Evolutionary conservation across 2,329 filamentous ascomycete genomes (phyloP), one percentile per base, ranked within the genome.

Genomic region (Fusarium anguioides): DNA sequence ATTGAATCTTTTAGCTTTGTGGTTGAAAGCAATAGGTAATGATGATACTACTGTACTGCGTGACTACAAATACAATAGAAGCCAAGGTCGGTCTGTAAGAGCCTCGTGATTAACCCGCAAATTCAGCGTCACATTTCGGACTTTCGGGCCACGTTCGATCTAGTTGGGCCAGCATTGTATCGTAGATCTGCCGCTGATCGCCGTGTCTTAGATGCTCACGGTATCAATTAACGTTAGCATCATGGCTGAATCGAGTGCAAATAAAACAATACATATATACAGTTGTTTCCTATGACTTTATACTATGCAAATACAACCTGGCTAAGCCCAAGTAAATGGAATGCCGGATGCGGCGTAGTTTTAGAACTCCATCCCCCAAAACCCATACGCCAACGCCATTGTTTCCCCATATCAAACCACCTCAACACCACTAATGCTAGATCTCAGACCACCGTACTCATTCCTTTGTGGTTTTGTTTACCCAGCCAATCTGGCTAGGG

Each of bases 141-240:
- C 41, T 31, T 46, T 27, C 20, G 37, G 58, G 61, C 62, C 63
- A 58, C 46, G 60, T 39, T 61, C 39, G 55, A 61, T 62, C 47
- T 50, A 18, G 12, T 36, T 23, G 18, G 45, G 9, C 48, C 23
- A 46, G 35, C 46, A 52, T 49, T n/a, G 15, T 29, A 58, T 68
- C 60, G 55, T 66, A 68, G 65, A 68, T 68, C 65, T 69, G 44
- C 60, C 44, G 39, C 40, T 51, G 36, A 66, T 54, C 52, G 39
- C 35, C 56, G 47, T 50, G 53, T 53, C 39, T 66, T 53, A 29
- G 49, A 62, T 42, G 47, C 21, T 53, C 45, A 53, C 11, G 33
- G 21, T 21, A 40, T 24, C 9, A 18, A 27, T n/a, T n/a, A 42
- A 40, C n/a, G n/a, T n/a, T 24, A 4, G 26, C 33, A 18, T 7